phyloP scores from a whole-genome alignment of 2,329 filamentous ascomycete species.

The Colletotrichum coccodes region DNA sequence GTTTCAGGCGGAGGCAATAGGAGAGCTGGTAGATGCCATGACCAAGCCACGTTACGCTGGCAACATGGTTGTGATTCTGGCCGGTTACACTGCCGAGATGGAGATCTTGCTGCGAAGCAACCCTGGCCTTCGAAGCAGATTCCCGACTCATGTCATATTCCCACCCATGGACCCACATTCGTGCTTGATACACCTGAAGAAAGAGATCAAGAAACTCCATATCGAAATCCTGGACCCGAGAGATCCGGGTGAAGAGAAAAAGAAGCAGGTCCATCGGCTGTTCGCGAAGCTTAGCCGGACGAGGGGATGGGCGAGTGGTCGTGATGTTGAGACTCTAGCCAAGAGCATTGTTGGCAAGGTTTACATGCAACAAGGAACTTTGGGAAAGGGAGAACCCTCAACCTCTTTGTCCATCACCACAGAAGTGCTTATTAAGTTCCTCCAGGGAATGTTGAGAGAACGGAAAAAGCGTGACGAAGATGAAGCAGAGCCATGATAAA shows the following conservation, averaged over 20 bases:
- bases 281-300: slow-evolving; percentile 54
- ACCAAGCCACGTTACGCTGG: slow-evolving; percentile 53
- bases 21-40: slow-evolving; percentile 41
- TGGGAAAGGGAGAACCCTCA: too few species aligned
- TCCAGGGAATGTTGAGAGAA: neutral
- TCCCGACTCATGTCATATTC: slow-evolving; percentile 41
- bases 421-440: neutral
- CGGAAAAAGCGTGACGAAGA: neutral
- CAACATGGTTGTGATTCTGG: slow-evolving; percentile 63
- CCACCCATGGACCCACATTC: neutral
- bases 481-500: too few species aligned
- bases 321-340: slow-evolving; percentile 67
- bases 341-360: slow-evolving; percentile 57
- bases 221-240: neutral
- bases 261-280: neutral
- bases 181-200: slow-evolving; percentile 39
- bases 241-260: neutral
- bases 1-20: slow-evolving; percentile 51
- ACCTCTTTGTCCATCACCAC: neutral
- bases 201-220: slow-evolving; percentile 37
- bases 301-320: slow-evolving; percentile 69
- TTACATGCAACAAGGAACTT: slow-evolving; percentile 36
- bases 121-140: slow-evolving; percentile 61
- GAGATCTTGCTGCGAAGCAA: slow-evolving; percentile 61
- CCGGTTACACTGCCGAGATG: slow-evolving; percentile 65